Percentiles rank a stretch among this genome's conserved stretches.
Conservation (phyloP, 1,284 basidiomycete species). For the Marasmius sp. region DNA sequence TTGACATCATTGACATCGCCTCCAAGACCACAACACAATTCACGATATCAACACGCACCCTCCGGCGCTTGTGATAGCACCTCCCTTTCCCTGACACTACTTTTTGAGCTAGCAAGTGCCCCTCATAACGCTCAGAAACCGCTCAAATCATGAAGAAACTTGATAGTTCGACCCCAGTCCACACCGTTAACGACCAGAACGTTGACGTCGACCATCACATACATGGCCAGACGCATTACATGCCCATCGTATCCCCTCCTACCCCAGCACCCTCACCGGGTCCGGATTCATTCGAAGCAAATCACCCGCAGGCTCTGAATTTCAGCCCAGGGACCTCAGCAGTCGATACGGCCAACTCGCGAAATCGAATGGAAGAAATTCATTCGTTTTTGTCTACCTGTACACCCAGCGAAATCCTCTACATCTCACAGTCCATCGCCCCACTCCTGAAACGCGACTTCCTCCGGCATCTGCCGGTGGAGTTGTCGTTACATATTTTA, state of each 20-base stretch:
- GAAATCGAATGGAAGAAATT: slow-evolving; percentile 61
- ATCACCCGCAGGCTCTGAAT: slow-evolving; percentile 23
- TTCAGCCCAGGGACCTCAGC: slow-evolving; percentile 18
- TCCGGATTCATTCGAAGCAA: slow-evolving; percentile 29
- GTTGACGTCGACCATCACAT: background rate
- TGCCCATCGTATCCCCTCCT: slow-evolving; percentile 63
- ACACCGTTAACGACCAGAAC: background rate
- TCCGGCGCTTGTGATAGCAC: too few species aligned
- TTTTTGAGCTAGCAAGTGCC: too few species aligned
- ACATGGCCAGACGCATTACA: slow-evolving; percentile 38
- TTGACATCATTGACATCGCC: too few species aligned
- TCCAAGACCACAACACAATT: too few species aligned
- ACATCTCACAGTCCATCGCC: slow-evolving; percentile 73
- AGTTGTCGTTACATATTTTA: slow-evolving; percentile 83
- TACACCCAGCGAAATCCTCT: slow-evolving; percentile 75
- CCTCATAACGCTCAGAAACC: too few species aligned
- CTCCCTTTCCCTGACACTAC: too few species aligned
- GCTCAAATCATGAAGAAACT: too few species aligned
- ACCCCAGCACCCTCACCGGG: slow-evolving; percentile 66
- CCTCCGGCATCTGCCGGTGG: slow-evolving; percentile 78
- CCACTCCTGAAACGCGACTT: slow-evolving; percentile 90
- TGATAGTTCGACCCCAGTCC: too few species aligned
- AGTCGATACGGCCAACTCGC: slow-evolving; percentile 31
- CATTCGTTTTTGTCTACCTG: slow-evolving; percentile 64
- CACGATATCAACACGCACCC: too few species aligned